Evolutionary conservation across 2,329 filamentous ascomycete species (phyloP).

Genomic region (Phaeosphaeria sp.): DNA sequence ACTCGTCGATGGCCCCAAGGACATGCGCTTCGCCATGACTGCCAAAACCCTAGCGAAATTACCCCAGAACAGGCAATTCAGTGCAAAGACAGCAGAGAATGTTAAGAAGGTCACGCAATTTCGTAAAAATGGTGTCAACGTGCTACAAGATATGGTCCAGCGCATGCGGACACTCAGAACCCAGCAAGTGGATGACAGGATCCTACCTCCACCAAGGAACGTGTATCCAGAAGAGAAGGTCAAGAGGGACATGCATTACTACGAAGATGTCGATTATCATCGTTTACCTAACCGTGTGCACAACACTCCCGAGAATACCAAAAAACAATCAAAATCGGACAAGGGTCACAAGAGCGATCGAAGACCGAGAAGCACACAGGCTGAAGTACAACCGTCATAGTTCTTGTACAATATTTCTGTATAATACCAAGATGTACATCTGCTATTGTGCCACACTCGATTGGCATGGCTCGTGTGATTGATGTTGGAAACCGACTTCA

Average conservation of each 20-base stretch:
- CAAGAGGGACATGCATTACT: constrained; percentile 37
- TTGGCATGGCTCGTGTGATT: neutral
- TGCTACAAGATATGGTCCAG: constrained; percentile 68
- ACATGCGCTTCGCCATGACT: constrained; percentile 94
- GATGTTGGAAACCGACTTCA: neutral
- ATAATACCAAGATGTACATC: neutral
- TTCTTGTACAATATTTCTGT: constrained; percentile 53
- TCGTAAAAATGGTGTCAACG: constrained; percentile 69
- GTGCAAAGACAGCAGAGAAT: constrained; percentile 77
- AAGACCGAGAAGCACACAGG: constrained; percentile 40
- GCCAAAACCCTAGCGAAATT: constrained; percentile 78
- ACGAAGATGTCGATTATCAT: constrained; percentile 30
- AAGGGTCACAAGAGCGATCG: neutral
- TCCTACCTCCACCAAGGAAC: constrained; percentile 35
- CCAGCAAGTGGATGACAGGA: constrained; percentile 32
- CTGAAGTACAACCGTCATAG: constrained; percentile 24
- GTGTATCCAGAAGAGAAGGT: constrained; percentile 39
- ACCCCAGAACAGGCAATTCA: constrained; percentile 62
- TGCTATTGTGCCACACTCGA: neutral
- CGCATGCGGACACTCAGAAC: constrained; percentile 39
- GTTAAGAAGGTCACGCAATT: constrained; percentile 82
- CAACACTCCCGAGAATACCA: constrained; percentile 6
- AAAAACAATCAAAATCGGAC: neutral
- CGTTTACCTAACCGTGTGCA: constrained; percentile 27
- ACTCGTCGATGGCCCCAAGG: constrained; percentile 90